A percentile compares a stretch with the other conserved stretches of the same genome.
These are phyloP conservation scores for Afroboletus lepidellus DNA, from an alignment of 1,284 basidiomycete species.

Conservation along the genomic window DNA sequence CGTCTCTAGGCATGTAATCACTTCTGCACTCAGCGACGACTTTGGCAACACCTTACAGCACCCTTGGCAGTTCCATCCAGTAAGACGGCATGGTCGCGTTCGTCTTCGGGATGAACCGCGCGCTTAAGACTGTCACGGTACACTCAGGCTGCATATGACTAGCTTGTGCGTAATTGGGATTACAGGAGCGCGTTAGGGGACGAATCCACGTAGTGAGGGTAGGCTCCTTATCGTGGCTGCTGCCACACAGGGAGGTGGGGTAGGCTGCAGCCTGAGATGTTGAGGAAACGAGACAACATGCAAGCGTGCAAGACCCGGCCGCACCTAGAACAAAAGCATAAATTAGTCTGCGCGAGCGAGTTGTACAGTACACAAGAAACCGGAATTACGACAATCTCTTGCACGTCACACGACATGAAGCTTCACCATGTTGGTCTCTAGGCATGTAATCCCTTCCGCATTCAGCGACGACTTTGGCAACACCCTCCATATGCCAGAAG, in stretches of 20 bases:
- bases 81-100: conserved; percentile 26
- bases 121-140: too few species aligned
- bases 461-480: conserved; percentile 16
- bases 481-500: conserved; percentile 23
- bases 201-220: too few species aligned
- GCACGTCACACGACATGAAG: conserved; percentile 20
- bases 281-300: too few species aligned
- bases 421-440: conserved; percentile 30
- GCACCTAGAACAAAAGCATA: too few species aligned
- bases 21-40: conserved; percentile 12
- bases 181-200: too few species aligned
- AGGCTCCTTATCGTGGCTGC: too few species aligned
- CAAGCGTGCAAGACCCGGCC: too few species aligned
- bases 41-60: conserved; percentile 23
- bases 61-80: conserved; percentile 25
- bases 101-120: conserved; percentile 20
- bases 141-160: too few species aligned
- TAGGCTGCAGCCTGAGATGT: too few species aligned
- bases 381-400: not conserved
- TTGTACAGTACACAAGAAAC: conserved; percentile 8
- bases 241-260: too few species aligned
- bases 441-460: conserved; percentile 7
- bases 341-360: conserved; percentile 4
- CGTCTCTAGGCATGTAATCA: conserved; percentile 16
- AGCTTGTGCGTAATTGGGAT: too few species aligned